Evolutionary conservation across 768 basidiomycete species (phyloP).

Genomic region (Mycena crocata): DNA sequence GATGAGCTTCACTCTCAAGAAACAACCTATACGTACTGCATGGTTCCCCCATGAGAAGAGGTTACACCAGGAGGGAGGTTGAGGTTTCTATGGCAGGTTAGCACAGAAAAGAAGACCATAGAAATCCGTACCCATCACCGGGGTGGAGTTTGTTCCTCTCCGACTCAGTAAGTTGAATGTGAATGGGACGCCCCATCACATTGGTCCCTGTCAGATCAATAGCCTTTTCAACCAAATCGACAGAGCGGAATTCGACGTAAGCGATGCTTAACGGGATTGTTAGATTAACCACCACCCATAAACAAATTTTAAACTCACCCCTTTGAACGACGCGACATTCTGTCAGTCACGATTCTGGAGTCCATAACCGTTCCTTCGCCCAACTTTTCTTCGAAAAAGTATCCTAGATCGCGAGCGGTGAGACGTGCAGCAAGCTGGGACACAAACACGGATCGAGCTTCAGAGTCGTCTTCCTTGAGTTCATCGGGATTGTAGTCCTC

Average conservation of each 20-base stretch:
- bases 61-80: constrained; percentile 89
- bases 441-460: constrained; percentile 98
- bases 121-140: constrained; percentile 78
- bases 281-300: constrained; percentile 14
- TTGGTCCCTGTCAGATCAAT: constrained; percentile 91
- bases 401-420: constrained; percentile 96
- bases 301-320: constrained; percentile 67
- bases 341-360: constrained; percentile 95
- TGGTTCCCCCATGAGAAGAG: constrained; percentile 80
- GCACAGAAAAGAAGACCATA: constrained; percentile 6
- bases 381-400: constrained; percentile 98
- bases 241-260: constrained; percentile 94
- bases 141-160: constrained; percentile 92
- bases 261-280: constrained; percentile 75
- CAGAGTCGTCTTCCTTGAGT: constrained; percentile 94
- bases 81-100: constrained; percentile 64
- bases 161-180: constrained; percentile 96
- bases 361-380: constrained; percentile 96
- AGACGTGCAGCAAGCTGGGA: constrained; percentile 97
- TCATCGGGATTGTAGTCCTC: constrained; percentile 88
- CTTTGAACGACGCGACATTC: constrained; percentile 96
- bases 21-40: constrained; percentile 70
- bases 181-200: constrained; percentile 98
- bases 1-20: constrained; percentile 19
- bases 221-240: constrained; percentile 93